A percentile compares a stretch with the other conserved stretches of the same genome.
phyloP scores from a whole-genome alignment of 768 basidiomycete genomes.

The Neoboletus magnificus region DNA sequence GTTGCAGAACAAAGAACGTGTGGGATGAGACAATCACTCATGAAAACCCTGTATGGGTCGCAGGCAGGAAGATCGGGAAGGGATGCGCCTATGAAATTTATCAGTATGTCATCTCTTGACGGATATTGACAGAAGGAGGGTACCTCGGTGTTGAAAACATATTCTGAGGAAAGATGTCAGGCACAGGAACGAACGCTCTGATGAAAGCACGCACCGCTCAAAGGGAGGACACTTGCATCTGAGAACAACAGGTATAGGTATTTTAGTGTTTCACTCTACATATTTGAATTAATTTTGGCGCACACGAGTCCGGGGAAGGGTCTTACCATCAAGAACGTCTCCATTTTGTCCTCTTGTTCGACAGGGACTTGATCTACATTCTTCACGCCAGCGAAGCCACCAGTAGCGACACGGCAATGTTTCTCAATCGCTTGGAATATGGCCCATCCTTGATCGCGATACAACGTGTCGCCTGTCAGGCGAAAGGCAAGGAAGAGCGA shows the following conservation, averaged over 20 bases:
- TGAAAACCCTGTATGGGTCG: constrained; percentile 46
- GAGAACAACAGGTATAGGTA: constrained; percentile 88
- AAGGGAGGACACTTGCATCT: constrained; percentile 65
- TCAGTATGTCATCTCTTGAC: background rate
- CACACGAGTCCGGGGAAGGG: background rate
- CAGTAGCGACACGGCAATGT: constrained; percentile 71
- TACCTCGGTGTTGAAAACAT: constrained; percentile 93
- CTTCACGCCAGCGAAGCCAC: constrained; percentile 80
- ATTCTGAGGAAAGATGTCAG: constrained; percentile 44
- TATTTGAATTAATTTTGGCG: background rate
- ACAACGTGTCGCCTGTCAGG: constrained; percentile 79
- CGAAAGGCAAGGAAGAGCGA: constrained; percentile 90
- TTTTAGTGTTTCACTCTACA: constrained; percentile 83
- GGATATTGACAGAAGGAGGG: constrained; percentile 9
- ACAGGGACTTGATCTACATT: constrained; percentile 80
- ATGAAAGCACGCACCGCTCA: constrained; percentile 56
- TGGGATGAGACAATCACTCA: constrained; percentile 20
- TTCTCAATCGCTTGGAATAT: constrained; percentile 89
- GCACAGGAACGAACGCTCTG: background rate
- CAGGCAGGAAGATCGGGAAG: constrained; percentile 64
- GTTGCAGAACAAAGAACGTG: background rate
- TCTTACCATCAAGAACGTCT: constrained; percentile 87
- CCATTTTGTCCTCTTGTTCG: constrained; percentile 84
- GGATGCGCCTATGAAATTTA: constrained; percentile 53
- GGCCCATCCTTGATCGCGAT: constrained; percentile 81